A percentile compares a stretch with the other conserved stretches of the same genome.
phyloP scores from a whole-genome alignment of 768 basidiomycete species.

The Boletus coccyginus region DNA sequence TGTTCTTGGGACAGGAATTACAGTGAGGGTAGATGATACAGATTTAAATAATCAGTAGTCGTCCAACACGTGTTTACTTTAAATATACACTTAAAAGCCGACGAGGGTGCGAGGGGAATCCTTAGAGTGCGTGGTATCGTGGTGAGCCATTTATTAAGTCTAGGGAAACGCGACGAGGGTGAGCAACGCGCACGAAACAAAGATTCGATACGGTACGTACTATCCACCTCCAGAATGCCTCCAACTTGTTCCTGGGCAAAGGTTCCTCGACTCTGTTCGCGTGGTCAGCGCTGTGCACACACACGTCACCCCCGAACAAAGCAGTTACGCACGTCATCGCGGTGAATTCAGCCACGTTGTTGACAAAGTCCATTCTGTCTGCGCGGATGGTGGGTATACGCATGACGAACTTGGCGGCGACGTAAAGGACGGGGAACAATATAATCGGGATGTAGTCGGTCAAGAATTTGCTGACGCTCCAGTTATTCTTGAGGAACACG shows the following conservation, averaged over 20 bases:
- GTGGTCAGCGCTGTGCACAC: neutral
- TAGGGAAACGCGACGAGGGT: neutral
- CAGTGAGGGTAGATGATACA: neutral
- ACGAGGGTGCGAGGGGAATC: neutral
- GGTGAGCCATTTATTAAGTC: slow-evolving; percentile 4
- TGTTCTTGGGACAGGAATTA: neutral
- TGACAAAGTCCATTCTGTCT: slow-evolving; percentile 28
- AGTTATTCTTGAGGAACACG: slow-evolving; percentile 37
- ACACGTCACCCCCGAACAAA: neutral
- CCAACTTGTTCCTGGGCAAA: slow-evolving; percentile 22
- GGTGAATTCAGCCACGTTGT: slow-evolving; percentile 27
- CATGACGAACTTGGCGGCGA: slow-evolving; percentile 23
- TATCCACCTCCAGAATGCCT: slow-evolving; percentile 31
- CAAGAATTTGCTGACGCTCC: slow-evolving; percentile 38
- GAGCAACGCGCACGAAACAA: neutral
- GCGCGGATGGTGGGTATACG: slow-evolving; percentile 2
- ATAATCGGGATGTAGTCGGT: slow-evolving; percentile 41
- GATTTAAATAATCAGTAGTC: too few relatives aligned
- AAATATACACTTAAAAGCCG: neutral
- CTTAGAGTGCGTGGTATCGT: neutral
- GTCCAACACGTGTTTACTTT: too few relatives aligned
- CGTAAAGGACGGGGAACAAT: slow-evolving; percentile 48
- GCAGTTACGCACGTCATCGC: slow-evolving; percentile 17
- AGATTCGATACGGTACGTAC: slow-evolving; percentile 7
- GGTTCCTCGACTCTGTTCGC: slow-evolving; percentile 26